Conservation (phyloP, 2,329 filamentous ascomycete species). For the Macroventuria anomochaeta region DNA sequence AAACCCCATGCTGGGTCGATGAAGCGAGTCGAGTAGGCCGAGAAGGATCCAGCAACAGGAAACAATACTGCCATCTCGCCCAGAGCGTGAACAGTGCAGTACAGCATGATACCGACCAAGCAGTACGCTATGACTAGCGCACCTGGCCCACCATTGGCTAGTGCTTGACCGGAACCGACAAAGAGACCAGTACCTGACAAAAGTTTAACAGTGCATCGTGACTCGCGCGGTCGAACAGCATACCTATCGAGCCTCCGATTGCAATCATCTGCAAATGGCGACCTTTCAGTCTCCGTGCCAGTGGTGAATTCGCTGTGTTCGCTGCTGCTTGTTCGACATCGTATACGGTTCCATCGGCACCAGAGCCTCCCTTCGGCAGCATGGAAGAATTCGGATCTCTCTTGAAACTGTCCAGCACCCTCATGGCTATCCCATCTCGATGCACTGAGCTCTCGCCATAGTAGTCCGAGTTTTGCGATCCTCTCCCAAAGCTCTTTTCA, state of each 20-base stretch:
- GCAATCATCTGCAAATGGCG: constrained; percentile 69
- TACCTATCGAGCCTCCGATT: constrained; percentile 79
- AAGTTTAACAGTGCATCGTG: constrained; percentile 22
- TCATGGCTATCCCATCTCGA: constrained; percentile 40
- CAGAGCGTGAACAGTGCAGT: constrained; percentile 88
- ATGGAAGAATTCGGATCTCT: constrained; percentile 52
- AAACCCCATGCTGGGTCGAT: constrained; percentile 94
- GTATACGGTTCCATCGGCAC: constrained; percentile 62
- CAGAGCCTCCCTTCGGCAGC: constrained; percentile 55
- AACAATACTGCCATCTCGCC: constrained; percentile 91
- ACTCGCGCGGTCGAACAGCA: constrained; percentile 12
- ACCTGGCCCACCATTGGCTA: constrained; percentile 49
- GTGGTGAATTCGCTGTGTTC: constrained; percentile 73
- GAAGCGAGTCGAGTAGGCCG: constrained; percentile 89
- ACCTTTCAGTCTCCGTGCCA: constrained; percentile 65
- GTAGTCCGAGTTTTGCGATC: constrained; percentile 44
- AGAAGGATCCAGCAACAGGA: constrained; percentile 90
- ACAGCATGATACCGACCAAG: constrained; percentile 85
- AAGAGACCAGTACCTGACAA: constrained; percentile 69
- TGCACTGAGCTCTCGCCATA: constrained; percentile 49
- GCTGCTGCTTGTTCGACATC: constrained; percentile 68
- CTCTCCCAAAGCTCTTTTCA: constrained; percentile 49
- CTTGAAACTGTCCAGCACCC: constrained; percentile 55
- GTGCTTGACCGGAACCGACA: constrained; percentile 69
- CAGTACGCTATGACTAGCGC: constrained; percentile 47